phyloP scores from a whole-genome alignment of 1,284 basidiomycete genomes.

The Sanghuangporus baumii region DNA sequence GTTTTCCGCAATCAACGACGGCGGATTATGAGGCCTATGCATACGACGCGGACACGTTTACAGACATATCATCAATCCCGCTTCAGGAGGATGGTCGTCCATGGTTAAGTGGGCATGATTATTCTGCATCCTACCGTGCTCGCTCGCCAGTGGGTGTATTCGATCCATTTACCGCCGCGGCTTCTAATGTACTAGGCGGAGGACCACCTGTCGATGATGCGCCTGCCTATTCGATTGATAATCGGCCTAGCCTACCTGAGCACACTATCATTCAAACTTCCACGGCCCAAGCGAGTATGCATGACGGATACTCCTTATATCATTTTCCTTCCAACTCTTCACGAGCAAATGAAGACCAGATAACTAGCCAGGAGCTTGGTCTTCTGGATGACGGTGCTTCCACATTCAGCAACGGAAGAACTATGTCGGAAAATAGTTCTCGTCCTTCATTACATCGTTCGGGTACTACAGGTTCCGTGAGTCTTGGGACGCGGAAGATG shows the following conservation, averaged over 20 bases:
- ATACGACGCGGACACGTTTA: not conserved
- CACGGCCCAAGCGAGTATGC: not conserved
- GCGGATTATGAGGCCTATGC: not conserved
- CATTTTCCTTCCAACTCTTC: not conserved
- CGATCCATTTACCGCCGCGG: constrained; percentile 60
- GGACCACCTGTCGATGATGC: constrained; percentile 25
- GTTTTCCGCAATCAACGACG: not conserved
- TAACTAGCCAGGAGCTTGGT: not conserved
- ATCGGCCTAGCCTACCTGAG: not conserved
- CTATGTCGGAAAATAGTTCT: constrained; percentile 20
- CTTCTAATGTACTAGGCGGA: constrained; percentile 75
- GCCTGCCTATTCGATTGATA: not conserved
- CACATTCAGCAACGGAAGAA: not conserved
- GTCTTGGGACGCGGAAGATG: constrained; percentile 60
- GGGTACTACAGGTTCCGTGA: constrained; percentile 51
- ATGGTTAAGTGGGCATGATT: not conserved
- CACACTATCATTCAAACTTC: not conserved
- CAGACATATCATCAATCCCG: not conserved
- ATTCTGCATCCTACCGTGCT: not conserved
- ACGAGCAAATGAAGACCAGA: constrained; percentile 10
- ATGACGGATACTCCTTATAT: not conserved
- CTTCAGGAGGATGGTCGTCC: not conserved
- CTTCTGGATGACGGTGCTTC: constrained; percentile 9
- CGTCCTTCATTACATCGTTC: constrained; percentile 53
- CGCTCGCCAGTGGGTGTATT: not conserved